A percentile compares a stretch with the other conserved stretches of the same genome.
phyloP scores from a whole-genome alignment of 2,329 filamentous ascomycete species.

The Helicocarpus griseus region DNA sequence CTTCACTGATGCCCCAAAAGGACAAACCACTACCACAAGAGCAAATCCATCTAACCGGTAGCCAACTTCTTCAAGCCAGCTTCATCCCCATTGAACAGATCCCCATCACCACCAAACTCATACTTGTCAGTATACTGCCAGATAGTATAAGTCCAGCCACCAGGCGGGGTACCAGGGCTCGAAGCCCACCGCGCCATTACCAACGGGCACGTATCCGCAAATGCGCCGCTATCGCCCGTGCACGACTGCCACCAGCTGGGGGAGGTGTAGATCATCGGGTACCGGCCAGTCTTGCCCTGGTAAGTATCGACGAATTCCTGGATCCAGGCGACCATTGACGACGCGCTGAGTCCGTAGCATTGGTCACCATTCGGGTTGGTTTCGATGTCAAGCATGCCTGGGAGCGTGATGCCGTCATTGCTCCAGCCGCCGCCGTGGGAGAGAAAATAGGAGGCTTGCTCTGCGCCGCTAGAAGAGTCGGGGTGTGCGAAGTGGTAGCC shows the following conservation, averaged over 20 bases:
- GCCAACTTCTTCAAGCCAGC: constrained; percentile 27
- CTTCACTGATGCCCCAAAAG: too few species aligned
- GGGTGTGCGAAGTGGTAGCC: constrained; percentile 49
- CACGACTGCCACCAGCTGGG: constrained; percentile 46
- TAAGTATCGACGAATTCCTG: constrained; percentile 45
- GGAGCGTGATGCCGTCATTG: constrained; percentile 44
- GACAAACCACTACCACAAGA: not conserved
- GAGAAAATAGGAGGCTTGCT: constrained; percentile 45
- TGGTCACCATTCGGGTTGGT: constrained; percentile 28
- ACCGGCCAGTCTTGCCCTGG: constrained; percentile 35
- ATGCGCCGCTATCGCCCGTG: constrained; percentile 42
- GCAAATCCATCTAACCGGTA: constrained; percentile 12
- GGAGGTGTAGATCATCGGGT: constrained; percentile 46
- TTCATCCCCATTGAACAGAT: constrained; percentile 42
- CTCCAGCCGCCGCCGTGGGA: constrained; percentile 47
- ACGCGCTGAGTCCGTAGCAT: constrained; percentile 39
- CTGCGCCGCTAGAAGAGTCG: constrained; percentile 32
- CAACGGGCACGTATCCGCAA: constrained; percentile 38
- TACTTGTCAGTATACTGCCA: constrained; percentile 46
- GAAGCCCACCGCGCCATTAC: constrained; percentile 39
- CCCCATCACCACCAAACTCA: constrained; percentile 43
- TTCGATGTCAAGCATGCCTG: constrained; percentile 50
- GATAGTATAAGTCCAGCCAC: constrained; percentile 46
- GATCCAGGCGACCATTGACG: constrained; percentile 45
- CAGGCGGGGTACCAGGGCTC: constrained; percentile 37